phyloP scores from a whole-genome alignment of 768 basidiomycete genomes.

The Hypholoma fasciculare region DNA sequence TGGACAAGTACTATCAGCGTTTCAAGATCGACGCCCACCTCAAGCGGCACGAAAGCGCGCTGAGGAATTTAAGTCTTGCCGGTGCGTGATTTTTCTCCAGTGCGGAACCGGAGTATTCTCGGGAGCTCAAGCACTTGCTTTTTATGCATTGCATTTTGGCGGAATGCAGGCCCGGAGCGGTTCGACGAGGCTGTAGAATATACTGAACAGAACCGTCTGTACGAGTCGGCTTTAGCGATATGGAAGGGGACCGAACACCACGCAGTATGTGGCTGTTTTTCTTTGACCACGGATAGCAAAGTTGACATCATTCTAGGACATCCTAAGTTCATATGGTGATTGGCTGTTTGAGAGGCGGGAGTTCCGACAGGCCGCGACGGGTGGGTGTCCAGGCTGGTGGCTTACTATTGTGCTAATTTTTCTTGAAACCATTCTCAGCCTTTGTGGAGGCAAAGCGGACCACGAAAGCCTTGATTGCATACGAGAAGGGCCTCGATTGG shows the following conservation, averaged over 20 bases:
- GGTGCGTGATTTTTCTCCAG: constrained; percentile 40
- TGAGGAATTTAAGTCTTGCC: constrained; percentile 71
- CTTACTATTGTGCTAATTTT: not conserved
- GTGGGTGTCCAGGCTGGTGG: constrained; percentile 38
- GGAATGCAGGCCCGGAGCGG: constrained; percentile 51
- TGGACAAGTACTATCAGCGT: constrained; percentile 80
- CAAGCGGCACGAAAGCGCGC: constrained; percentile 70
- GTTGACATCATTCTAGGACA: constrained; percentile 42
- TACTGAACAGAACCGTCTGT: constrained; percentile 75
- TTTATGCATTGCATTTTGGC: not conserved
- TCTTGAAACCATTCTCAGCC: constrained; percentile 42
- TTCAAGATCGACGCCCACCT: constrained; percentile 95
- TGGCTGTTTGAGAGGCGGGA: constrained; percentile 87
- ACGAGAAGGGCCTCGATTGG: constrained; percentile 90
- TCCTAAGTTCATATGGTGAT: constrained; percentile 78
- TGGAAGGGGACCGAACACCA: constrained; percentile 71
- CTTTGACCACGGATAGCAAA: not conserved
- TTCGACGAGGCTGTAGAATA: constrained; percentile 85
- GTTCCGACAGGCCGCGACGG: constrained; percentile 79
- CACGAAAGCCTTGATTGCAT: constrained; percentile 80
- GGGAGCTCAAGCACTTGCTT: not conserved
- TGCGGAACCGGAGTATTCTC: not conserved
- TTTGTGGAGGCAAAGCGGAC: constrained; percentile 68
- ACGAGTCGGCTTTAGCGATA: constrained; percentile 69
- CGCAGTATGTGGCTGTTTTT: constrained; percentile 40